Conservation (phyloP, 306 rosid species). For the Quillaja saponaria region DNA sequence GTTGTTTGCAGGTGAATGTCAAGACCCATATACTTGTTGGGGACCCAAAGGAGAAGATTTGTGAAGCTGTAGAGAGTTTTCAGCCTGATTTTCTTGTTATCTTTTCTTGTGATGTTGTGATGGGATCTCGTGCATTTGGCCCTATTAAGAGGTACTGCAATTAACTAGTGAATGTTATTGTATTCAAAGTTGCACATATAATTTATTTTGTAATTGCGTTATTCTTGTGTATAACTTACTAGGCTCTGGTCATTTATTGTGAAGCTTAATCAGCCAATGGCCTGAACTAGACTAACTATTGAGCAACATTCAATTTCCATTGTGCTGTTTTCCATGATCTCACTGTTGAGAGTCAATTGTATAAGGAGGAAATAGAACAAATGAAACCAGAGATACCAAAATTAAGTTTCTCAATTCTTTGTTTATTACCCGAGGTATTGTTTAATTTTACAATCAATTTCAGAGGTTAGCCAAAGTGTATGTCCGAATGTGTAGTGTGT, state of each 20-base stretch:
- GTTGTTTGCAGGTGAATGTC: conserved; percentile 41
- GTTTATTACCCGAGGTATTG: too few species aligned
- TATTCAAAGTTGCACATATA: too few species aligned
- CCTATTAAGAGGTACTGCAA: conserved; percentile 69
- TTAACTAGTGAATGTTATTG: neutral
- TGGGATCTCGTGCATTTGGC: conserved; percentile 81
- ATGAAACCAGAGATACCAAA: too few species aligned
- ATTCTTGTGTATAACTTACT: neutral
- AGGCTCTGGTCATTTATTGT: neutral
- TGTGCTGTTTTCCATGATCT: neutral
- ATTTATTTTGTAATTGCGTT: too few species aligned
- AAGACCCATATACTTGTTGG: conserved; percentile 74
- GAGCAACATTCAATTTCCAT: neutral
- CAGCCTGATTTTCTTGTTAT: conserved; percentile 80
- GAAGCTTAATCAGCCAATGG: too few species aligned
- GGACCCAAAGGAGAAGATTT: conserved; percentile 88
- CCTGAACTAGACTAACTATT: neutral
- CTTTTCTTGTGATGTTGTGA: too few species aligned
- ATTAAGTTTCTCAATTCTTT: too few species aligned
- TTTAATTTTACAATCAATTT: too few species aligned
- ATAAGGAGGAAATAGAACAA: too few species aligned
- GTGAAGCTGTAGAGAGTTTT: conserved; percentile 66
- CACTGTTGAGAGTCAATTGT: too few species aligned
- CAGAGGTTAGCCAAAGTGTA: too few species aligned
- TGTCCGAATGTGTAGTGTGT: too few species aligned